Base-by-base conservation (phyloP, 2,329 filamentous ascomycete genomes). In the Juglanconis sp. region DNA sequence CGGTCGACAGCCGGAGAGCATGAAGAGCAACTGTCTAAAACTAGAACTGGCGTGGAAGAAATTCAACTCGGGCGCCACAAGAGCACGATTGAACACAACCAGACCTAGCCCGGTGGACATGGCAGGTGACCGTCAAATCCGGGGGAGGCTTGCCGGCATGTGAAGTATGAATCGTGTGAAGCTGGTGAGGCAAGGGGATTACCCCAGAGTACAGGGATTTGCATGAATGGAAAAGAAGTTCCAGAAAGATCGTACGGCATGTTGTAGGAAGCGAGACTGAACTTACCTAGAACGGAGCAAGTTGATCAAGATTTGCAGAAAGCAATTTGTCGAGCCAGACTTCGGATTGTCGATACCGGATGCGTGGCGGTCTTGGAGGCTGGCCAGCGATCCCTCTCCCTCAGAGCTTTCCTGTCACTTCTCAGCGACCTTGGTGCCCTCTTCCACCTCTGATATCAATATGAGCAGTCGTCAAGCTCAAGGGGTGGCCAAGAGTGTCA, bases 131-230 rank as follows among this genome's bases (percentile, higher is more conserved):
- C 48, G 36, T 48, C 32, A 57, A 38, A 36, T 53, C 49, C 49
- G 53, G 53, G 56, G 46, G 57, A 54, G 47, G 57, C 51, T 46
- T 60, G 53, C 48, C 53, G 57, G 57, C 34, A 42, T 49, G 36
- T 49, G 31, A 49, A 49, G 38, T 9, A 42, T 13, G 32, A 24
- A 38, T 24, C 10, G 17, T 48, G 53, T 30, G 17, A 38, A 48
- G 30, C 34, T 40, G 42, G 48, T 40, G n/a, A 35, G 36, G 53
- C 40, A 50, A 53, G 60, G 40, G 40, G 31, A n/a, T 40, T 38
- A 32, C 46, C 47, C 46, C 44, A 52, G 57, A 44, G n/a, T 40
- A 49, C 60, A 60, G 49, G 57, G 60, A 40, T 46, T 40, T 49
- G 48, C 42, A 51, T 53, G 24, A 53, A 51, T 38, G 34, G 15